Evolutionary conservation across 2,329 filamentous ascomycete genomes (phyloP), one percentile per base, ranked within the genome.

Genomic region (Aspergillus pseudoglaucus): DNA sequence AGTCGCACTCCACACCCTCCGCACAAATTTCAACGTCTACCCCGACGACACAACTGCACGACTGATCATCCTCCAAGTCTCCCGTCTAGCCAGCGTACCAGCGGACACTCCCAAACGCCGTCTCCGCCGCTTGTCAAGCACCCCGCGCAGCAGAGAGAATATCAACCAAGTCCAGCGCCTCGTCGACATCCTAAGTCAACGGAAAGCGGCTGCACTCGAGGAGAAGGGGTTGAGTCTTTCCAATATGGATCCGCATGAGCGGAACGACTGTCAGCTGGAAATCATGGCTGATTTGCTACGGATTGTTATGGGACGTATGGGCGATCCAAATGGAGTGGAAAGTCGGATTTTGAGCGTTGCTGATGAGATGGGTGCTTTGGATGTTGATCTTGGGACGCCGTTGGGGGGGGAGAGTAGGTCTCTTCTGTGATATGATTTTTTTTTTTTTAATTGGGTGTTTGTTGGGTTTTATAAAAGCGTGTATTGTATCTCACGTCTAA

Each of bases 41-140:
- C 77, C 77, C 0, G 71, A 72, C 47, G 66, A 73, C 44, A 64
- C 66, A 18, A 77, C 75, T 9, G 70, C 66, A 18, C 73, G 73
- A 12, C 65, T 74, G 53, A 65, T 80, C 47, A 61, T 76, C 25
- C 64, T 78, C 33, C 73, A 77, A 53, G 64, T 80, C 38, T 70
- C 75, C 15, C 70, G 75, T 4, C 61, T 72, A 40, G 64, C 69
- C 12, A 62, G 61, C n/a, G 65, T 65, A 5, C 64, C 65, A 39
- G 38, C 60, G 44, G 51, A 62, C 35, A 59, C 63, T 48, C 58
- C 62, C 37, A 61, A 64, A 45, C 59, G 67, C 51, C 66, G 68
- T 32, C 66, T 73, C 25, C 61, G 72, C 6, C 67, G 72, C 18
- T 52, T 73, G 18, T 66, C 68, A 25, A 60, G 60, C 9, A 67